Percentiles rank a stretch among this genome's conserved stretches.
These are phyloP conservation scores for Colletotrichum plurivorum DNA, from an alignment of 2,329 filamentous ascomycete genomes.

Conservation along the genomic window DNA sequence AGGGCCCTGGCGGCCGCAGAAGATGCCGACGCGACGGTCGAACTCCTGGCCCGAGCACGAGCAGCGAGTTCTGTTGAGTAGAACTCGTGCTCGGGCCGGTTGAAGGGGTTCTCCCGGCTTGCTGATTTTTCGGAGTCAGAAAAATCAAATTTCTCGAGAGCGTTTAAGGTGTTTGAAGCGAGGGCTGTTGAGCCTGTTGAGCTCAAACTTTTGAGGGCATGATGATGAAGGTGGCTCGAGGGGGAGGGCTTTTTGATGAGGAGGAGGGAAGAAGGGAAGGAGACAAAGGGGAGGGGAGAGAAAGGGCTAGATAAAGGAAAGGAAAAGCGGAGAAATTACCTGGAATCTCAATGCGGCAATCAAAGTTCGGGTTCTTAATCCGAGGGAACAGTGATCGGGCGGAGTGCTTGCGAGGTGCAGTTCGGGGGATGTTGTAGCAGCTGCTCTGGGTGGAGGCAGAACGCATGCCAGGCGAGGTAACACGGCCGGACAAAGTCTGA, in stretches of 20 bases:
- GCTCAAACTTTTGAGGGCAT: neutral
- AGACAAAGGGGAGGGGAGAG: neutral
- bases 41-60: too few relatives aligned
- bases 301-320: neutral
- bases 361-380: conserved; percentile 20
- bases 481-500: conserved; percentile 37
- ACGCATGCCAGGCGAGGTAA: conserved; percentile 6
- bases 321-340: conserved; percentile 20
- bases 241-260: neutral
- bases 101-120: neutral
- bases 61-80: conserved; percentile 9
- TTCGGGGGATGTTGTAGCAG: conserved; percentile 2
- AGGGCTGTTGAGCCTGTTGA: neutral
- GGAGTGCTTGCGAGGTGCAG: conserved; percentile 14
- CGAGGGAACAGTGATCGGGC: conserved; percentile 23
- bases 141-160: too few relatives aligned
- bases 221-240: neutral
- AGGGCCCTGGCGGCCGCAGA: conserved; percentile 5
- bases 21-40: too few relatives aligned
- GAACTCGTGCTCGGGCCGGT: conserved; percentile 18
- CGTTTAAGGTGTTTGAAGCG: neutral
- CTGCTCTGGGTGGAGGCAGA: conserved; percentile 17
- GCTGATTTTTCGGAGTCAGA: conserved; percentile 20
- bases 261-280: neutral
- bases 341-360: neutral